Conservation (phyloP, 805 yeast genomes). For the Maudiozyma bulderi region DNA sequence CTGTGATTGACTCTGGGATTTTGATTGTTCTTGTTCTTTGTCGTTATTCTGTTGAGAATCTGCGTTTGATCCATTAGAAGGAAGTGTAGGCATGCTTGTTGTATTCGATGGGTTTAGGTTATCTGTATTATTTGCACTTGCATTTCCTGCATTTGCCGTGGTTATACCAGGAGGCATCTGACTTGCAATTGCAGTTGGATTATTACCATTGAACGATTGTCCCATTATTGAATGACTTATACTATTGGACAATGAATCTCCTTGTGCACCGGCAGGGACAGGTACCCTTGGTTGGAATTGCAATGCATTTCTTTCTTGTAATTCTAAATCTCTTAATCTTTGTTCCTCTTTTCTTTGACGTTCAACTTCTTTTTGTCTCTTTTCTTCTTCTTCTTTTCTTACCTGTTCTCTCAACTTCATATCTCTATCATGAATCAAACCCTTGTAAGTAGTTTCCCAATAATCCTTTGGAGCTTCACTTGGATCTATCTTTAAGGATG, state of each 20-base stretch:
- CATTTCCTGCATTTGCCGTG: too few species aligned
- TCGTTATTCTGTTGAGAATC: background rate
- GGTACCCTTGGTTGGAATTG: background rate
- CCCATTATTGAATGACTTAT: background rate
- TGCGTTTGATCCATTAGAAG: too few species aligned
- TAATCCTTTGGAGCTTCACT: slow-evolving; percentile 25
- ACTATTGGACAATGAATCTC: background rate
- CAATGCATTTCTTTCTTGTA: background rate
- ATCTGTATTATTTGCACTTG: too few species aligned
- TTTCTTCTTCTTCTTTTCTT: slow-evolving; percentile 8
- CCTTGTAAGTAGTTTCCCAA: slow-evolving; percentile 18
- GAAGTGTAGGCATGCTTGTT: too few species aligned
- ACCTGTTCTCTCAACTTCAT: slow-evolving; percentile 4
- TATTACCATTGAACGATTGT: background rate
- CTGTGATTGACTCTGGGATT: slow-evolving; percentile 1
- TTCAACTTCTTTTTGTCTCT: slow-evolving; percentile 9
- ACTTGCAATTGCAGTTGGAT: too few species aligned
- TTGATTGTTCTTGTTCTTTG: background rate
- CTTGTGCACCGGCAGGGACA: slow-evolving; percentile 4
- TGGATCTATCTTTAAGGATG: slow-evolving; percentile 6
- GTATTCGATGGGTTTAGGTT: too few species aligned
- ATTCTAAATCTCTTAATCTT: slow-evolving; percentile 2
- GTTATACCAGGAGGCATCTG: too few species aligned
- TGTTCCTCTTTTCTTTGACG: slow-evolving; percentile 7
- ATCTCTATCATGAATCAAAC: slow-evolving; percentile 3